Evolutionary conservation across 148 eudicot species (phyloP).

Genomic region (Vaccinium darrowii): DNA sequence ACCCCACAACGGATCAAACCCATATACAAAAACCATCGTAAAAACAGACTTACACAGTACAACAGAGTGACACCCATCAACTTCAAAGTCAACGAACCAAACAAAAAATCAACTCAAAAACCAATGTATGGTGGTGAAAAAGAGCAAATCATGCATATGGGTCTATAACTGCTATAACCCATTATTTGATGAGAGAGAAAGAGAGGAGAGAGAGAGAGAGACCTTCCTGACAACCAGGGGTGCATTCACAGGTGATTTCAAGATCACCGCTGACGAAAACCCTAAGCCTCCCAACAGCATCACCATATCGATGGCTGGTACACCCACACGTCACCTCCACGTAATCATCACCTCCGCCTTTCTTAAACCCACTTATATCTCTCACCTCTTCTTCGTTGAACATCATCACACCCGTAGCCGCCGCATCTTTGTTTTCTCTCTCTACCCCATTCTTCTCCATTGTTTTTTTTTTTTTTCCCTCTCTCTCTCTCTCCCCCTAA

Average conservation of each 20-base stretch:
- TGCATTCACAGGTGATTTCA: constrained; percentile 65
- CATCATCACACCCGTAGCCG: constrained; percentile 26
- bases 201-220: constrained; percentile 15
- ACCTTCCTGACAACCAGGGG: constrained; percentile 71
- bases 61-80: constrained; percentile 20
- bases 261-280: constrained; percentile 59
- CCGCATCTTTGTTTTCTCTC: constrained; percentile 22
- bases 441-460: constrained; percentile 22
- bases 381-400: constrained; percentile 33
- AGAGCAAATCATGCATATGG: constrained; percentile 11
- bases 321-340: constrained; percentile 69
- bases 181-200: background rate
- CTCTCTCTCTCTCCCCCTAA: background rate
- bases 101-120: background rate
- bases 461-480: background rate
- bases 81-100: constrained; percentile 5
- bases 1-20: background rate
- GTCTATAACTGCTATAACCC: background rate
- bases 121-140: background rate
- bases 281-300: constrained; percentile 69
- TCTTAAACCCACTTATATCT: constrained; percentile 27
- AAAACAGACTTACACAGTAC: constrained; percentile 3
- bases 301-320: constrained; percentile 66
- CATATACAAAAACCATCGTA: background rate
- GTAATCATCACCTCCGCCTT: constrained; percentile 27